These are phyloP conservation scores for Claviceps arundinis DNA, from an alignment of 2,329 filamentous ascomycete species.

Conservation along the genomic window DNA sequence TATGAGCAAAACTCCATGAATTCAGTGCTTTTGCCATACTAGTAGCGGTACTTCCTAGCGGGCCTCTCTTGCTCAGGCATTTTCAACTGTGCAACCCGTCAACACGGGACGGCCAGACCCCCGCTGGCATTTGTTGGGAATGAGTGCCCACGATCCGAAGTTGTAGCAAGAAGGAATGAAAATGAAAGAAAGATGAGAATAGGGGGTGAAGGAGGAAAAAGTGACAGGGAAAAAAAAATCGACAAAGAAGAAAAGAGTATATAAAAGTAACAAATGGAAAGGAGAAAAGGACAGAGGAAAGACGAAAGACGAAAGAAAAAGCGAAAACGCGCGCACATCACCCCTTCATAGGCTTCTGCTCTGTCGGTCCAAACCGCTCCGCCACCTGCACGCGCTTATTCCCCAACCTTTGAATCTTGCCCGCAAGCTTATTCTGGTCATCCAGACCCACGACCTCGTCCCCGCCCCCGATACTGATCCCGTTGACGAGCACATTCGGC, in stretches of 20 bases:
- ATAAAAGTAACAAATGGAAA: not conserved
- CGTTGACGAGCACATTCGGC: conserved; percentile 81
- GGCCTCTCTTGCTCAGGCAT: no score
- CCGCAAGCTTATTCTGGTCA: conserved; percentile 49
- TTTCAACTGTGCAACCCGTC: no score
- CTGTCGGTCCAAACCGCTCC: conserved; percentile 28
- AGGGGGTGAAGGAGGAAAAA: not conserved
- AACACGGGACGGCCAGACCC: no score
- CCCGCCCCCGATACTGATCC: conserved; percentile 77
- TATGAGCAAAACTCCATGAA: not conserved
- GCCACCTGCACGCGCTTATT: conserved; percentile 47
- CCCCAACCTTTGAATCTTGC: conserved; percentile 60
- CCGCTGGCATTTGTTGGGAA: no score
- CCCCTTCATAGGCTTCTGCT: not conserved
- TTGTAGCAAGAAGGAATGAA: not conserved
- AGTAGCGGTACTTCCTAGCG: no score
- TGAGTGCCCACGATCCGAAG: no score
- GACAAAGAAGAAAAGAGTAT: not conserved
- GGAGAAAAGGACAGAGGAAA: not conserved
- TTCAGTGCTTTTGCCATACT: no score
- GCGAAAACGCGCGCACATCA: not conserved
- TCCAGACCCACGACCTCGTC: conserved; percentile 73
- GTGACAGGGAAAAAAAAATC: not conserved
- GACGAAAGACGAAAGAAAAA: not conserved
- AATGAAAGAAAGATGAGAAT: not conserved